Conservation (phyloP, 1,284 basidiomycete species). For the Violaceomyces palustris region DNA sequence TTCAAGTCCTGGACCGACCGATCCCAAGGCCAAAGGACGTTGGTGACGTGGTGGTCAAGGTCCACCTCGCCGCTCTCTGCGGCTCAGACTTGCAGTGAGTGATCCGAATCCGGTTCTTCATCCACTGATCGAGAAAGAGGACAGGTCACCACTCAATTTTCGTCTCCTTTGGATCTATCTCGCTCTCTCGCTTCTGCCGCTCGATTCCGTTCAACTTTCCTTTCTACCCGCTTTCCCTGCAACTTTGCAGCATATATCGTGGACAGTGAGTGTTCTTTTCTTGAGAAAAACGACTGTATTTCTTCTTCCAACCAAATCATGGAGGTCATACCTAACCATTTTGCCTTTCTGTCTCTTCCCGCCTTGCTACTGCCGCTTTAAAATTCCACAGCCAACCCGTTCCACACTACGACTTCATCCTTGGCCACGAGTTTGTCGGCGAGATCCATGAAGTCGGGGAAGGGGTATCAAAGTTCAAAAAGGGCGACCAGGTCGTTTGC, state of each 20-base stretch:
- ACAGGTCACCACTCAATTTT: too few relatives aligned
- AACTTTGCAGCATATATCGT: constrained; percentile 17
- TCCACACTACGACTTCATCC: constrained; percentile 34
- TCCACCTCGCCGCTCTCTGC: constrained; percentile 61
- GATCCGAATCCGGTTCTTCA: too few relatives aligned
- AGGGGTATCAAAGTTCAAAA: constrained; percentile 63
- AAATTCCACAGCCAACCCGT: constrained; percentile 13
- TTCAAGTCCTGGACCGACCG: constrained; percentile 39
- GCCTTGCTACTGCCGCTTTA: not conserved
- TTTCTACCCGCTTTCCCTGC: not conserved
- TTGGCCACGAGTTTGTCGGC: constrained; percentile 79
- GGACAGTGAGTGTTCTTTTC: constrained; percentile 16
- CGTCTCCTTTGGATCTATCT: too few relatives aligned
- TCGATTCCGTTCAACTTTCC: not conserved
- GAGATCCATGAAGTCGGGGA: constrained; percentile 68
- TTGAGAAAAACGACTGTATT: too few relatives aligned
- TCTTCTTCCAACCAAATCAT: too few relatives aligned
- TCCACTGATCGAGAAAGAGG: too few relatives aligned
- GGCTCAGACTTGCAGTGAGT: constrained; percentile 73
- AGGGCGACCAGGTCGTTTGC: constrained; percentile 78
- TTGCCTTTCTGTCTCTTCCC: not conserved
- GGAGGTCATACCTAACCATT: not conserved
- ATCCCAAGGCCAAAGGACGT: constrained; percentile 29
- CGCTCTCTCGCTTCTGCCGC: too few relatives aligned
- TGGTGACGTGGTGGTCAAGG: constrained; percentile 45